Percentiles rank a stretch among this genome's conserved stretches.
These are phyloP conservation scores for Ceratocystis huliohia DNA, from an alignment of 2,329 filamentous ascomycete species.

Conservation along the genomic window DNA sequence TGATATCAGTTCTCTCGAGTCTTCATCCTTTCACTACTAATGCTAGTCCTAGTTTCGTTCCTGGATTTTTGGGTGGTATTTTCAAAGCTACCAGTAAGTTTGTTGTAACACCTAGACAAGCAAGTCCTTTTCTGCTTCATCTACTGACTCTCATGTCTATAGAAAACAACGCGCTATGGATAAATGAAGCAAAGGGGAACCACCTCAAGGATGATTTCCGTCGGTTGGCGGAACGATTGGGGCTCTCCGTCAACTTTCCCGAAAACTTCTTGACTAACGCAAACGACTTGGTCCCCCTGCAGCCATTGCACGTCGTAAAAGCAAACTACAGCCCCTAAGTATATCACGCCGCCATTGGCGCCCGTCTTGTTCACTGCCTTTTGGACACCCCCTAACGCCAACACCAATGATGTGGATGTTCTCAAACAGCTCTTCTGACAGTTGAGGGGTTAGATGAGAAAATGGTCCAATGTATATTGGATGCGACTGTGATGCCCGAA, in stretches of 20 bases:
- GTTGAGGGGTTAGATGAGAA: conserved; percentile 28
- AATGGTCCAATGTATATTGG: conserved; percentile 45
- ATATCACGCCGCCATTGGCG: conserved; percentile 42
- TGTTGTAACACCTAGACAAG: background rate
- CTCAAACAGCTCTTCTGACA: conserved; percentile 27
- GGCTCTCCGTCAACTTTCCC: conserved; percentile 30
- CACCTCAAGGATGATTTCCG: conserved; percentile 38
- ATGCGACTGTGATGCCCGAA: conserved; percentile 37
- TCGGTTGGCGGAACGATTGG: conserved; percentile 31
- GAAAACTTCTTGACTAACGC: conserved; percentile 33
- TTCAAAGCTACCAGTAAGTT: conserved; percentile 43
- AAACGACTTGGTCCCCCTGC: conserved; percentile 44
- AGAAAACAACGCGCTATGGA: conserved; percentile 68
- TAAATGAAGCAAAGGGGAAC: conserved; percentile 50
- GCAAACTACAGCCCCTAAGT: conserved; percentile 35
- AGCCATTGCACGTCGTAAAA: conserved; percentile 56
- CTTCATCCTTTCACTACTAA: background rate
- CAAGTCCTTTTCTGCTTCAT: background rate
- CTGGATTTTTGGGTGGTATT: conserved; percentile 58
- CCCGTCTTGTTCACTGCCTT: conserved; percentile 45
- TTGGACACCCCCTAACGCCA: conserved; percentile 47
- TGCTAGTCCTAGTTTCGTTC: conserved; percentile 44
- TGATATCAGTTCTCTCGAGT: conserved; percentile 27
- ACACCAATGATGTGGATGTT: conserved; percentile 48
- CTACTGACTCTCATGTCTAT: conserved; percentile 11